Evolutionary conservation across 257 asterid genomes (phyloP).

Genomic region (Datura wrightii): DNA sequence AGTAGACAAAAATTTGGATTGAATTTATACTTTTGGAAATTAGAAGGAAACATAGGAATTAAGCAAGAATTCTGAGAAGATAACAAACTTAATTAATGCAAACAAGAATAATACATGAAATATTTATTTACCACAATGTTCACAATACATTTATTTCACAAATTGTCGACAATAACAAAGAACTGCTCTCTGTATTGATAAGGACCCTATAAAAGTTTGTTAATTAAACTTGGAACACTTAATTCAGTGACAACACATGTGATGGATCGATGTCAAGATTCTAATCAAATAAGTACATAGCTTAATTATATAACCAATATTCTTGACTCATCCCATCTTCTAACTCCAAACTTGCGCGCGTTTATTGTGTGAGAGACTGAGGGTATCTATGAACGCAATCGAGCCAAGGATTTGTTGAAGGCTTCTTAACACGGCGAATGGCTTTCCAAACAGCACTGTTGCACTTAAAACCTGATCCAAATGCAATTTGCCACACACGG

Average conservation of each 20-base stretch:
- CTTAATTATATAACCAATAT: not conserved
- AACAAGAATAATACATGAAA: not conserved
- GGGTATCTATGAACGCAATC: conserved; percentile 70
- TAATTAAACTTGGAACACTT: not conserved
- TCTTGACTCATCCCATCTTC: not conserved
- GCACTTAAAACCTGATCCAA: conserved; percentile 97
- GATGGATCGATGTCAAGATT: not conserved
- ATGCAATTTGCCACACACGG: conserved; percentile 88
- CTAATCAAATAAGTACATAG: not conserved
- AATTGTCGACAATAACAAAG: not conserved
- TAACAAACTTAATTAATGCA: not conserved
- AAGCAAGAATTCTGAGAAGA: not conserved
- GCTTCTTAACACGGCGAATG: conserved; percentile 48
- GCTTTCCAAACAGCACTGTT: conserved; percentile 92
- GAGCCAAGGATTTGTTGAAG: conserved; percentile 72
- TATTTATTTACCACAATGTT: not conserved
- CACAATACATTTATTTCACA: not conserved
- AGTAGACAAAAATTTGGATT: too few species aligned
- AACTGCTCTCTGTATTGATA: too few species aligned
- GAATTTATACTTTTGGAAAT: not conserved
- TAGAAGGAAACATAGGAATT: not conserved
- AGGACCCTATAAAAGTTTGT: not conserved
- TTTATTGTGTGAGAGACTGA: conserved; percentile 25
- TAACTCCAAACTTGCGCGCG: not conserved
- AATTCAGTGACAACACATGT: not conserved